Evolutionary conservation across 1,284 basidiomycete species (phyloP), one percentile per base, ranked within the genome.

Genomic region (Puccinia novopanici): DNA sequence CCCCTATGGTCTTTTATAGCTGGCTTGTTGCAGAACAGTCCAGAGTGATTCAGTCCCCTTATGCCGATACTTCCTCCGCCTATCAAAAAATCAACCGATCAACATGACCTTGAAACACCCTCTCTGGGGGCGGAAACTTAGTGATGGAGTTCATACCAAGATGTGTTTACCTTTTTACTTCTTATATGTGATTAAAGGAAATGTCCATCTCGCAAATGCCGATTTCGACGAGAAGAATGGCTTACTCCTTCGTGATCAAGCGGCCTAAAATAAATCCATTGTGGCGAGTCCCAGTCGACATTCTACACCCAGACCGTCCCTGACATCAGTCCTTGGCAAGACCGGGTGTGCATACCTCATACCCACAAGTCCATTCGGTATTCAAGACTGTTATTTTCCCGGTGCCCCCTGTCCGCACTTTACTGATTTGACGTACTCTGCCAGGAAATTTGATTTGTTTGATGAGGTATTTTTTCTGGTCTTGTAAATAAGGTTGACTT

Each of bases 41-140:
- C 13, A 87, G 89, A 65, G 84, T 94, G 80, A 94, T 94, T 85
- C 89, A 89, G 80, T 85, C 87, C 68, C 90, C 92, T 84, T 94
- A 94, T 85, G 90, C 92, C 82, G 89, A 89, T 63, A 89, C 92
- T 9, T 90, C 89, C 82, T 84, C 90, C 68, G 89, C 90, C 82
- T 94, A 94, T 84, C 91, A 92, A 84, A 92, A 91, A 84, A 88
- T 92, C 52, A 81, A 81, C 80, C 73, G 70, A 65, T 74, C 72
- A 54, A 71, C 54, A 30, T 71, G 48, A 71, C 63, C 22, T 42
- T 10, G n/a, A 45, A 45, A 15, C 37, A 17, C 45, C 13, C 40
- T 45, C 63, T 67, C 40, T 63, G 15, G 40, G 40, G 17, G 34
- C 15, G 37, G 37, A 45, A 52, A 52, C 19, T 52, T 4, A 52